Evolutionary conservation across 805 yeast species (phyloP).

Genomic region (Teunomyces kruisii): DNA sequence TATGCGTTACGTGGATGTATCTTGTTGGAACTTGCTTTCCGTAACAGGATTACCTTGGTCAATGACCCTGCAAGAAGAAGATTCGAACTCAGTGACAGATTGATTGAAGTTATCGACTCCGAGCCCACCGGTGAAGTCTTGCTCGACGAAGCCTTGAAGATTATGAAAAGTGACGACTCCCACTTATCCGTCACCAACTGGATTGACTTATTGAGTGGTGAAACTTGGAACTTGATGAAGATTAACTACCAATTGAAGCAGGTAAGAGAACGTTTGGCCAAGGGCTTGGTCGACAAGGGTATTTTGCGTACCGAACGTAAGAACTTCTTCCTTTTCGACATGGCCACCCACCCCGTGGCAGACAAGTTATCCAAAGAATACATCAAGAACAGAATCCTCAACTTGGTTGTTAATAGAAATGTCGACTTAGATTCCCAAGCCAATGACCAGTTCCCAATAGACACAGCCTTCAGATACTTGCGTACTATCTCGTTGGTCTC

Average conservation of each 20-base stretch:
- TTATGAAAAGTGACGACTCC: conserved; percentile 84
- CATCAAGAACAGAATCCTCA: conserved; percentile 69
- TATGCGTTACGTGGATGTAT: conserved; percentile 96
- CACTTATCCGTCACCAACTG: conserved; percentile 78
- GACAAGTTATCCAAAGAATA: conserved; percentile 84
- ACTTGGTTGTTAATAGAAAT: conserved; percentile 69
- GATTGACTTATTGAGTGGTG: conserved; percentile 93
- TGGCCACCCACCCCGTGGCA: conserved; percentile 97
- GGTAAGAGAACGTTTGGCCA: conserved; percentile 93
- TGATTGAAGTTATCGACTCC: conserved; percentile 82
- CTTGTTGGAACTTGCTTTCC: conserved; percentile 83
- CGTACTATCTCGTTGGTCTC: conserved; percentile 81
- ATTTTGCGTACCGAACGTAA: conserved; percentile 93
- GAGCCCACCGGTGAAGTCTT: conserved; percentile 92
- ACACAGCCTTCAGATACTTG: conserved; percentile 64
- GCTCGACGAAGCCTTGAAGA: conserved; percentile 86
- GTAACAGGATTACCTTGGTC: conserved; percentile 84
- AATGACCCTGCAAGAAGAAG: conserved; percentile 91
- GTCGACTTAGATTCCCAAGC: conserved; percentile 47
- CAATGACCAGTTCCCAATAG: conserved; percentile 65
- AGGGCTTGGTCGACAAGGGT: conserved; percentile 96
- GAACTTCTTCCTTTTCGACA: conserved; percentile 90
- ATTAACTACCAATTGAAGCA: conserved; percentile 94
- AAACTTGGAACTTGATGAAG: conserved; percentile 95
- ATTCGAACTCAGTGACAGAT: conserved; percentile 82